Evolutionary conservation across 306 rosid species (phyloP), one percentile per base, ranked within the genome.

Genomic region (Vigna mungo): DNA sequence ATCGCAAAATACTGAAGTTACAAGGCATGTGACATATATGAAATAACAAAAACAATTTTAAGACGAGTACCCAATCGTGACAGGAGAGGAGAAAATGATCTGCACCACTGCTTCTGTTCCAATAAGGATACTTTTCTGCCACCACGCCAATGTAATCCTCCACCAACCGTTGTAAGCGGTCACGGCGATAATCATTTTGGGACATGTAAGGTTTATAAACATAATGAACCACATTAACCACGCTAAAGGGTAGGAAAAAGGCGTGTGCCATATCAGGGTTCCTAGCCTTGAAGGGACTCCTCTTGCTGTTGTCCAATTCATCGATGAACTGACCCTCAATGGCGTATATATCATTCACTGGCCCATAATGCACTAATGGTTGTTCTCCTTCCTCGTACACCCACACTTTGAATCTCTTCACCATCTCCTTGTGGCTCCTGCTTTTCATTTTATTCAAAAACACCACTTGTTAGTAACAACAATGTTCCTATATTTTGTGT

Each of bases 41-140:
- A 61, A 30, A 7, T 62, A 43, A 34, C 44, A n/a, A 15, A 34
- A 63, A 63, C 0, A 72, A 13, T 11, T 25, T 25, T 25, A 2
- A 2, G 27, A 25, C 0, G 3, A 25, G 3, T 25, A 90, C 91
- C 96, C 96, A 90, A 61, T 90, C 92, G 64, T 90, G 96, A 55
- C 96, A 88, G 10, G 92, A 88, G 34, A 90, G 86, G 82, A 90
- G 86, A 46, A 90, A 88, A 58, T 90, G 96, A 14, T 90, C 96
- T 0, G 87, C 96, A 66, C 92, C 96, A 9, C 52, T 46, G 86
- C 92, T 88, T 70, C 92, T 80, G 25, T 90, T 90, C 96, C 96
- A 88, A 20, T 76, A 80, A 32, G 87, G 85, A 39, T 86, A 80
- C 63, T 56, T 83, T 9, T 27, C 7, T 11, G 87, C 68, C 23